These are phyloP conservation scores for Lepidium aucheri DNA, from an alignment of 345 rosid species.

Conservation along the genomic window DNA sequence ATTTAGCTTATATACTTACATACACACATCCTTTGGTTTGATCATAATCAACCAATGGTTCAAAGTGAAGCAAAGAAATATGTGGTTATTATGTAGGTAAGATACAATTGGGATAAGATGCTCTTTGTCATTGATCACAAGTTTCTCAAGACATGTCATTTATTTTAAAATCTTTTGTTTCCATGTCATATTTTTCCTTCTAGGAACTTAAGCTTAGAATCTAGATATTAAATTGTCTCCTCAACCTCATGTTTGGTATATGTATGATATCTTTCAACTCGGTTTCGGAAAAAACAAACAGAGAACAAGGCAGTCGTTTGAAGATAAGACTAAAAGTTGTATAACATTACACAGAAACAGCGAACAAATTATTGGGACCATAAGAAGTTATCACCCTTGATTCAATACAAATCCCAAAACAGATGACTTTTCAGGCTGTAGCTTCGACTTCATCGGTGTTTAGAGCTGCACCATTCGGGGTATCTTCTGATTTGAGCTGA, in stretches of 20 bases:
- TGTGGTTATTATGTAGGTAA: slow-evolving; percentile 44
- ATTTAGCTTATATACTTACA: slow-evolving; percentile 14
- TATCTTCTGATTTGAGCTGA: slow-evolving; percentile 62
- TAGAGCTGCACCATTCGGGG: slow-evolving; percentile 48
- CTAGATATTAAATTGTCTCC: neutral
- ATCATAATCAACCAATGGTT: slow-evolving; percentile 30
- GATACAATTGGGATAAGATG: slow-evolving; percentile 49
- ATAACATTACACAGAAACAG: slow-evolving; percentile 19
- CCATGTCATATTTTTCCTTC: neutral
- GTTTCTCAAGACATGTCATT: neutral
- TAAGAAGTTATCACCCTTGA: neutral
- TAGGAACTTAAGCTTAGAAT: neutral
- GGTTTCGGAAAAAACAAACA: neutral
- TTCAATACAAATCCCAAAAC: neutral
- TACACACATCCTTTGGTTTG: neutral
- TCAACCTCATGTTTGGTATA: neutral
- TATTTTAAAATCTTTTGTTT: neutral
- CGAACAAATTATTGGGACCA: slow-evolving; percentile 11
- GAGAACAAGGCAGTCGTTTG: neutral
- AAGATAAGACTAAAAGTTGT: slow-evolving; percentile 4
- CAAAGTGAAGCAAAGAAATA: slow-evolving; percentile 30
- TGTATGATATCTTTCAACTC: neutral
- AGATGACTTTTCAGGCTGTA: slow-evolving; percentile 28
- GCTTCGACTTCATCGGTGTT: slow-evolving; percentile 63
- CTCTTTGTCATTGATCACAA: slow-evolving; percentile 8